Conservation (phyloP, 2,329 filamentous ascomycete species). For the Cladophialophora exuberans region DNA sequence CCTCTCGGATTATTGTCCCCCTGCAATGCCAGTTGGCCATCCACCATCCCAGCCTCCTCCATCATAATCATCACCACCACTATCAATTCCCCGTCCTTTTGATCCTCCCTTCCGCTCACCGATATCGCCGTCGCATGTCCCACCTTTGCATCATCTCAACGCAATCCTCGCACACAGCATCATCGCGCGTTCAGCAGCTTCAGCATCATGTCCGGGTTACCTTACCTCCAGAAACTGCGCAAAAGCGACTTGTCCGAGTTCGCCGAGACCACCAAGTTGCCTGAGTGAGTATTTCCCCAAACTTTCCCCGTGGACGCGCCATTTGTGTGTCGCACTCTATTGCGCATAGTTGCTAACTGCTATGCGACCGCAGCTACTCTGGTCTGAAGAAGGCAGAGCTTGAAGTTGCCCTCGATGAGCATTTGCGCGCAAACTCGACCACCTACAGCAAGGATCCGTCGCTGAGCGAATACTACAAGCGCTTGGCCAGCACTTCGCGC, state of each 20-base stretch:
- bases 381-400: constrained; percentile 48
- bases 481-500: constrained; percentile 57
- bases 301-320: constrained; percentile 19
- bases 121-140: constrained; percentile 7
- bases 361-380: constrained; percentile 31
- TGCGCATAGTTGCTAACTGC: constrained; percentile 27
- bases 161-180: neutral
- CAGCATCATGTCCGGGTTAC: constrained; percentile 62
- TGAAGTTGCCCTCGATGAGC: constrained; percentile 72
- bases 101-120: neutral
- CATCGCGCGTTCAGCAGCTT: neutral
- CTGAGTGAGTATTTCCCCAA: constrained; percentile 63
- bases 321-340: constrained; percentile 10
- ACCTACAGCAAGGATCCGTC: constrained; percentile 65
- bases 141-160: neutral
- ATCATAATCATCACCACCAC: constrained; percentile 6
- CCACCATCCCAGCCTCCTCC: constrained; percentile 19
- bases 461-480: constrained; percentile 77
- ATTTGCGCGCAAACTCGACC: constrained; percentile 69
- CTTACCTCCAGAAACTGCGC: constrained; percentile 79
- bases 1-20: constrained; percentile 22
- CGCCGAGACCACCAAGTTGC: constrained; percentile 58
- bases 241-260: constrained; percentile 78
- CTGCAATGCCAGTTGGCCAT: neutral
- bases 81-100: neutral